phyloP scores from a whole-genome alignment of 768 basidiomycete species.

The Hericium alpestre region DNA sequence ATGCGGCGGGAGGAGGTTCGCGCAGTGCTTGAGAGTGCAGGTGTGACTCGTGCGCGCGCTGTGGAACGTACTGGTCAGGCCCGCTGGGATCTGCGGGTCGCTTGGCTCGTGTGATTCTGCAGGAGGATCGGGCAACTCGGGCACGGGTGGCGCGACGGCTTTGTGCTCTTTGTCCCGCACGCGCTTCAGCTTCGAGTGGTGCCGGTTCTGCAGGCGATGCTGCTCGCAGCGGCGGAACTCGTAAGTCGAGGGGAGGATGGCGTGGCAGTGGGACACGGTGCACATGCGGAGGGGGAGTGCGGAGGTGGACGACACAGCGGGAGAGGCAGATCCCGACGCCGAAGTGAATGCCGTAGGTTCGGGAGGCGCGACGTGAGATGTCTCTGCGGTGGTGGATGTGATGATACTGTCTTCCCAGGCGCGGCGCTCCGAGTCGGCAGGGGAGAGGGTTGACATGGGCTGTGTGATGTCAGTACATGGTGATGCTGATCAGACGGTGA shows the following conservation, averaged over 20 bases:
- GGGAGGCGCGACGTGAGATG: too few species aligned
- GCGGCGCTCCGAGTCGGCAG: conserved; percentile 6
- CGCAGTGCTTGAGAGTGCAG: conserved; percentile 31
- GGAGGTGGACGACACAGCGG: conserved; percentile 5
- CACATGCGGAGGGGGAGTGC: conserved; percentile 36
- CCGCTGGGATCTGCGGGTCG: conserved; percentile 20
- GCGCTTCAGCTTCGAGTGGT: conserved; percentile 41
- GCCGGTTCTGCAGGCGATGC: conserved; percentile 44
- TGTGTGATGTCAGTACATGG: conserved; percentile 5
- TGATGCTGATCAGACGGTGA: neutral
- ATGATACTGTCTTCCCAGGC: conserved; percentile 12
- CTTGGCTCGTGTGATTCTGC: neutral
- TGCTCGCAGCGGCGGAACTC: conserved; percentile 44
- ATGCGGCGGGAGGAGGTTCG: conserved; percentile 32
- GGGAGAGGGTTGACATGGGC: conserved; percentile 25
- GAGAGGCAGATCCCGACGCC: too few species aligned
- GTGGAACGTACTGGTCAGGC: conserved; percentile 13
- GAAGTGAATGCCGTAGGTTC: too few species aligned
- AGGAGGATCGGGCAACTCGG: neutral
- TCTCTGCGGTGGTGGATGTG: too few species aligned
- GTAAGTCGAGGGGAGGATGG: conserved; percentile 36
- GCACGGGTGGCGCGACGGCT: conserved; percentile 13
- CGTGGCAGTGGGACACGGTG: conserved; percentile 48
- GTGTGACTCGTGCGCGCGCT: conserved; percentile 22
- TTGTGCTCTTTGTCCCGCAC: conserved; percentile 40